Evolutionary conservation across 2,329 filamentous ascomycete species (phyloP).

Genomic region (Lecanosticta acicola): DNA sequence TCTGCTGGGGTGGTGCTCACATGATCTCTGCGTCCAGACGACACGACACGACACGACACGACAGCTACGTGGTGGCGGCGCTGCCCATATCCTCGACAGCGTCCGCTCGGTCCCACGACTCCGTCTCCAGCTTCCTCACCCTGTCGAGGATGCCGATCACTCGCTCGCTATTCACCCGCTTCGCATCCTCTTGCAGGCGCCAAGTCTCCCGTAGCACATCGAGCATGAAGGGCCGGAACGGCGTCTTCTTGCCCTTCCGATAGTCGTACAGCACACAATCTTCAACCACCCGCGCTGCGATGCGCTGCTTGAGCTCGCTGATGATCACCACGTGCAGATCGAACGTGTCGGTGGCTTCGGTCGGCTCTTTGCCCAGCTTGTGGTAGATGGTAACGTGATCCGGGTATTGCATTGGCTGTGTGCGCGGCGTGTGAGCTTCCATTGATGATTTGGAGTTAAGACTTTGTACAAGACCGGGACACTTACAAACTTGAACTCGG

Average conservation of each 20-base stretch:
- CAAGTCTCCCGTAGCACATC: conserved; percentile 56
- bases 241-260: conserved; percentile 50
- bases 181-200: conserved; percentile 56
- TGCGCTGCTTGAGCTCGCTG: conserved; percentile 67
- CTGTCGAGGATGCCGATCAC: conserved; percentile 53
- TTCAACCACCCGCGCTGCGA: conserved; percentile 69
- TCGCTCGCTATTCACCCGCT: conserved; percentile 46
- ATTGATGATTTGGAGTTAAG: conserved; percentile 79
- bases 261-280: conserved; percentile 79
- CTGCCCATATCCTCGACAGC: conserved; percentile 53
- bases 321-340: conserved; percentile 60
- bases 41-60: not conserved
- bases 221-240: conserved; percentile 56
- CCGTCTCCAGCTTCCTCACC: conserved; percentile 60
- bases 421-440: conserved; percentile 7
- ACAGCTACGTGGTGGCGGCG: conserved; percentile 2
- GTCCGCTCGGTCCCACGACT: conserved; percentile 66
- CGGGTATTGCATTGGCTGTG: conserved; percentile 73
- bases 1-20: too few species aligned
- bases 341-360: conserved; percentile 49
- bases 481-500: conserved; percentile 78
- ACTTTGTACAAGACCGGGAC: not conserved
- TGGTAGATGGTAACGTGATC: conserved; percentile 80
- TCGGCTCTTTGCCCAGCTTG: conserved; percentile 57
- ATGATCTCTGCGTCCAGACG: not conserved